Evolutionary conservation across 1,139 yeast species (phyloP), one percentile per base, ranked within the genome.

Genomic region (Hyphopichia wangnamkhiaoensis): DNA sequence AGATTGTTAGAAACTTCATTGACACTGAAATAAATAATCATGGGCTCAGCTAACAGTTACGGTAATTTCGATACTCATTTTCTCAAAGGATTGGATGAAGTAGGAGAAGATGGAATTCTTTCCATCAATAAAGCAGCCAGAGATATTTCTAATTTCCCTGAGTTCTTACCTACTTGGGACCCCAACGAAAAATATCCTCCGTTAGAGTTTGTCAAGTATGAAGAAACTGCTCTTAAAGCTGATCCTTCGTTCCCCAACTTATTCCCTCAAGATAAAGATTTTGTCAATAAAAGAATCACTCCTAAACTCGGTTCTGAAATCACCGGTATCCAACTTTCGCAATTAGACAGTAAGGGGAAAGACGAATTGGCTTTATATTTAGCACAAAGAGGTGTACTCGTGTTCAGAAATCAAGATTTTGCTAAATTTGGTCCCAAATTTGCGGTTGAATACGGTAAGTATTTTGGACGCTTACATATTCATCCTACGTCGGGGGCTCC

Each of bases 291-390:
- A 47, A 56, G 56, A 26, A 49, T 76, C 44, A 68, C 80, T 3
- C 85, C 84, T 35, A 76, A 74, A 53, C 60, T 80, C 38, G 86
- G 86, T 10, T 63, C 80, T 9, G 82, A 74, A 50, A 59, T 80
- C 21, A 50, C 54, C 24, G 81, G 82, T 16, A 56, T 79, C 28
- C 80, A 77, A 48, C 58, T 80, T 33, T 71, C 79, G 2, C 50
- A 66, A 39, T 58, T 79, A 34, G 56, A 63, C 28, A 65, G 66
- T 29, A 59, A 56, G 7, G 82, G 69, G 54, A 63, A 38, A 40
- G 61, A 61, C 32, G 68, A 63, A 37, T 55, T 63, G 42, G 68
- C 68, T 0, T 49, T 61, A 13, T 50, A 58, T 18, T 59, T 62
- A 20, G 66, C 67, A 12, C 57, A 62, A 35, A 49, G 68, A 45